Evolutionary conservation across 192 early-diverging fungal species (phyloP).

Genomic region (Podila clonocystis): DNA sequence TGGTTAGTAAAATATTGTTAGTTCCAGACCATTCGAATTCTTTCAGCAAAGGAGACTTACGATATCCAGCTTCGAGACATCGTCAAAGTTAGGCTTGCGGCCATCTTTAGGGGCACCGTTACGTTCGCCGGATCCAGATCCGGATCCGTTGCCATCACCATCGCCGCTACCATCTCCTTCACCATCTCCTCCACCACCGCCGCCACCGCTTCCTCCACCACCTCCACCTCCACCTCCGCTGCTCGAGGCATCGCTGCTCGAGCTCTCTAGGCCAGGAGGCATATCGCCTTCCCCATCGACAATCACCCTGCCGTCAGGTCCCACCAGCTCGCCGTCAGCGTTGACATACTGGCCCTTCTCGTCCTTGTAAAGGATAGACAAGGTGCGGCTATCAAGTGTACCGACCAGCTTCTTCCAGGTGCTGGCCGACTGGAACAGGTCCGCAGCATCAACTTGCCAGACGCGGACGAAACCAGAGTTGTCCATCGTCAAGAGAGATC

Average conservation of each 20-base stretch:
- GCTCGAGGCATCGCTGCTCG: constrained; percentile 24
- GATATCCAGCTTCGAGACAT: constrained; percentile 61
- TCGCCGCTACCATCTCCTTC: constrained; percentile 55
- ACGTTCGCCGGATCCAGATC: constrained; percentile 55
- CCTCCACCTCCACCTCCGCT: constrained; percentile 36
- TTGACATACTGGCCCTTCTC: constrained; percentile 50
- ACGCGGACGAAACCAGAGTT: constrained; percentile 63
- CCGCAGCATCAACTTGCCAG: constrained; percentile 66
- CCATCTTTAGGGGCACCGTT: constrained; percentile 55
- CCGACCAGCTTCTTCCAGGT: constrained; percentile 73
- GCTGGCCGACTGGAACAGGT: constrained; percentile 61
- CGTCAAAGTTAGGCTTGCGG: constrained; percentile 66
- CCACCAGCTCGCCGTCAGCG: constrained; percentile 23
- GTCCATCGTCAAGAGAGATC: constrained; percentile 67
- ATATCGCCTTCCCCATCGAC: constrained; percentile 12
- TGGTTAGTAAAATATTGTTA: not conserved
- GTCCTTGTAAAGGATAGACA: constrained; percentile 66
- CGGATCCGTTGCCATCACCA: constrained; percentile 56
- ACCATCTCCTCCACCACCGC: constrained; percentile 47
- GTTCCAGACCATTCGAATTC: not conserved
- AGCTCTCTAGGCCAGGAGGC: constrained; percentile 25
- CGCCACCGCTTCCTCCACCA: constrained; percentile 45
- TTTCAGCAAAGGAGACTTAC: constrained; percentile 46
- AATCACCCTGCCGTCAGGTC: constrained; percentile 17
- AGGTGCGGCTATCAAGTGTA: constrained; percentile 57